Percentiles rank a stretch among this genome's conserved stretches.
phyloP scores from a whole-genome alignment of 73 alveolate genomes.

The Breviolum minutum region DNA sequence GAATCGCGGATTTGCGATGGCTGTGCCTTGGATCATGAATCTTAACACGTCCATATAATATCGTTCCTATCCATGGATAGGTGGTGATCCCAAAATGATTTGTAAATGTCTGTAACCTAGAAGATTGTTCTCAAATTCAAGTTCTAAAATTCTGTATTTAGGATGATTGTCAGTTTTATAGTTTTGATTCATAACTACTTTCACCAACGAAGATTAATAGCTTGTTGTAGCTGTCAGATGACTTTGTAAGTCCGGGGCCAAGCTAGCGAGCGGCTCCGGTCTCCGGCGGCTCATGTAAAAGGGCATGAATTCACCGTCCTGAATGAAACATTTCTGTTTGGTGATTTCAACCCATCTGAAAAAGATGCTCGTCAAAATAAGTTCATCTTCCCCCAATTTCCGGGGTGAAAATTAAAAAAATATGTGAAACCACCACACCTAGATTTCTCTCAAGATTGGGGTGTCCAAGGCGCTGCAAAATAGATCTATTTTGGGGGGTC shows the following conservation, averaged over 20 bases:
- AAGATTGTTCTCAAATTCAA: too few relatives aligned
- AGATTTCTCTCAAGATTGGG: too few relatives aligned
- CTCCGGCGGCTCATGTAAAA: constrained; percentile 39
- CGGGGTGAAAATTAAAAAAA: too few relatives aligned
- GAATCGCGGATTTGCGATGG: constrained; percentile 79
- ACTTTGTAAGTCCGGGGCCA: constrained; percentile 7
- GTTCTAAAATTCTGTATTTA: too few relatives aligned
- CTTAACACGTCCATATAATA: background rate
- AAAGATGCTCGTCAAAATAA: background rate
- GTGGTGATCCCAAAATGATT: too few relatives aligned
- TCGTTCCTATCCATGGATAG: too few relatives aligned
- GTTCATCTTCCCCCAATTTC: too few relatives aligned
- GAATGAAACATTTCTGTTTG: background rate
- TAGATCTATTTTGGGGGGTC: too few relatives aligned
- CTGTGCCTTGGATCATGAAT: constrained; percentile 10
- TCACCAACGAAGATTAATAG: background rate
- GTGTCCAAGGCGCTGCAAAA: too few relatives aligned
- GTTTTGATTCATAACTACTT: background rate
- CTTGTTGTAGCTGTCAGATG: background rate
- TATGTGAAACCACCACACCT: too few relatives aligned
- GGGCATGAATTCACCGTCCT: constrained; percentile 90
- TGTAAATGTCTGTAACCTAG: too few relatives aligned
- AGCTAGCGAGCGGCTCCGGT: constrained; percentile 83
- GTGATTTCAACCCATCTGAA: background rate
- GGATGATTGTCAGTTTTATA: too few relatives aligned